These are phyloP conservation scores for Fibroporia radiculosa DNA, from an alignment of 768 basidiomycete genomes.

Conservation along the genomic window DNA sequence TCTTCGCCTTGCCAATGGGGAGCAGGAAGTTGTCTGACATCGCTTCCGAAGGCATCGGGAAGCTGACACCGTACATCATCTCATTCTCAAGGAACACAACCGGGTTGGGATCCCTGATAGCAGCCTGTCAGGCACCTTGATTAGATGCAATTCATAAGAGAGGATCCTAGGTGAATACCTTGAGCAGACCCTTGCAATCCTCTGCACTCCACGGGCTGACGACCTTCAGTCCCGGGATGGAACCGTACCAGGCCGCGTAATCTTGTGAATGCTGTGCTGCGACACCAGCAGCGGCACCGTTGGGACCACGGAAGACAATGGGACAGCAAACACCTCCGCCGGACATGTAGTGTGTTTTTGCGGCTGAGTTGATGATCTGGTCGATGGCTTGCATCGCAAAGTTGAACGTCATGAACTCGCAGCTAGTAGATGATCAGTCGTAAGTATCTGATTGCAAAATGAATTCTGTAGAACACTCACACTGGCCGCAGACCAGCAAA, in stretches of 20 bases:
- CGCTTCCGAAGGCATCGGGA: conserved; percentile 93
- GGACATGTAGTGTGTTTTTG: conserved; percentile 99
- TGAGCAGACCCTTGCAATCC: conserved; percentile 97
- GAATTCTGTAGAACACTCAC: conserved; percentile 36
- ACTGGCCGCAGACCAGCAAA: conserved; percentile 91
- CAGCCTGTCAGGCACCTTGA: conserved; percentile 45
- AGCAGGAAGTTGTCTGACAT: conserved; percentile 93
- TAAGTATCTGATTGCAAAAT: not conserved
- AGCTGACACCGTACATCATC: conserved; percentile 95
- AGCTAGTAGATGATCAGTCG: conserved; percentile 37
- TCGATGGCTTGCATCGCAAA: conserved; percentile 99
- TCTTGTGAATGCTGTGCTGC: conserved; percentile 97
- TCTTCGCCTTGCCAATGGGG: conserved; percentile 96
- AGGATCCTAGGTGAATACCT: conserved; percentile 51
- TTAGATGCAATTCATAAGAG: not conserved
- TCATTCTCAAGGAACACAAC: conserved; percentile 99
- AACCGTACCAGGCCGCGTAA: conserved; percentile 92
- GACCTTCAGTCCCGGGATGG: conserved; percentile 93
- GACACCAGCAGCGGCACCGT: conserved; percentile 96
- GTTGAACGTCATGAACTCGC: conserved; percentile 99
- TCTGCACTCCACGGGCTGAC: conserved; percentile 98
- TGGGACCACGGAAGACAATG: conserved; percentile 98
- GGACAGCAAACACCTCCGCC: conserved; percentile 98
- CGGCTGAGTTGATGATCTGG: conserved; percentile 99
- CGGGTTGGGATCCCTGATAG: conserved; percentile 97